A percentile compares a stretch with the other conserved stretches of the same genome.
These are phyloP conservation scores for Lanmaoa pseudosensibilis DNA, from an alignment of 768 basidiomycete species.

Conservation along the genomic window DNA sequence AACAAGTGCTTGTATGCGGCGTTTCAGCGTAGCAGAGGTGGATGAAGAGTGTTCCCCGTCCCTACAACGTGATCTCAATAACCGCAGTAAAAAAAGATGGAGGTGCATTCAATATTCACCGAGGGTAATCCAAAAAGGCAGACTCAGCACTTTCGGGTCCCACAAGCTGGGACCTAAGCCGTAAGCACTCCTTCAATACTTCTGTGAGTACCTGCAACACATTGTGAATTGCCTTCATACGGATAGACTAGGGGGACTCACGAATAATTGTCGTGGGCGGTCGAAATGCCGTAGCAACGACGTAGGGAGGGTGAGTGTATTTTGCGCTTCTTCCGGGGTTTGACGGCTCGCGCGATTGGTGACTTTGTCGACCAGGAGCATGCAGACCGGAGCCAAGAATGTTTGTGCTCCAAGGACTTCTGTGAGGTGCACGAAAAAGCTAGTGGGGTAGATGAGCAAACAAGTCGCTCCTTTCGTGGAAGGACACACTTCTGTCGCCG, in stretches of 20 bases:
- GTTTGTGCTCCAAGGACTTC: slow-evolving; percentile 77
- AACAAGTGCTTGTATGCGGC: slow-evolving; percentile 68
- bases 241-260: slow-evolving; percentile 32
- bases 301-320: slow-evolving; percentile 63
- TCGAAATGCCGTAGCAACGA: slow-evolving; percentile 60
- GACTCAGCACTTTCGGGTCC: slow-evolving; percentile 38
- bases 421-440: slow-evolving; percentile 87
- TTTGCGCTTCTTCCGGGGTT: slow-evolving; percentile 55
- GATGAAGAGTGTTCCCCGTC: slow-evolving; percentile 59
- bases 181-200: slow-evolving; percentile 62
- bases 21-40: slow-evolving; percentile 44
- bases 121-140: slow-evolving; percentile 55
- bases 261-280: slow-evolving; percentile 49
- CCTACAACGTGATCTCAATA: slow-evolving; percentile 32
- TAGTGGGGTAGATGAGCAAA: slow-evolving; percentile 30
- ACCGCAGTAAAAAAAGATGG: background rate
- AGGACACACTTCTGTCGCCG: slow-evolving; percentile 76
- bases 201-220: slow-evolving; percentile 56
- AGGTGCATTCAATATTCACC: slow-evolving; percentile 36
- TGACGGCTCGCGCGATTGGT: slow-evolving; percentile 69
- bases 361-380: slow-evolving; percentile 82
- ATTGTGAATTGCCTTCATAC: background rate
- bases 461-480: background rate
- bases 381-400: slow-evolving; percentile 78
- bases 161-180: slow-evolving; percentile 49